Evolutionary conservation across 1,139 yeast genomes (phyloP).

Genomic region (Geotrichum aggregatum): DNA sequence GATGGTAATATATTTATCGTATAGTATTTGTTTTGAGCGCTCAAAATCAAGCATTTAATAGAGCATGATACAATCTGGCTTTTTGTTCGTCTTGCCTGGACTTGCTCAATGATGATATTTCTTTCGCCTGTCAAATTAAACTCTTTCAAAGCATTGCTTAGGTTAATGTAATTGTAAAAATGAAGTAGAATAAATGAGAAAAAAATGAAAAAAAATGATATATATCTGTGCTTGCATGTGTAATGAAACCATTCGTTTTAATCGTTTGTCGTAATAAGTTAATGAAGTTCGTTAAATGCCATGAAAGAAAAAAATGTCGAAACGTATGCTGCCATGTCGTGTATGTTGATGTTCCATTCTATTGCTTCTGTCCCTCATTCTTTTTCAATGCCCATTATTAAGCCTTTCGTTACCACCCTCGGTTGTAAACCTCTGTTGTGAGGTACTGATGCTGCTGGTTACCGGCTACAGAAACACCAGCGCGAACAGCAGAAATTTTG

Average conservation of each 20-base stretch:
- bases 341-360: background rate
- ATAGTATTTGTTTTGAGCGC: too few relatives aligned
- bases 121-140: too few relatives aligned
- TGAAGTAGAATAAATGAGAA: background rate
- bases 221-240: background rate
- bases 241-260: slow-evolving; percentile 1
- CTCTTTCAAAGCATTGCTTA: too few relatives aligned
- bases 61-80: too few relatives aligned
- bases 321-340: slow-evolving; percentile 1
- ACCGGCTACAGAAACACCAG: slow-evolving; percentile 44
- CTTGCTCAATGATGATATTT: too few relatives aligned
- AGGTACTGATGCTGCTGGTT: slow-evolving; percentile 5
- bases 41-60: too few relatives aligned
- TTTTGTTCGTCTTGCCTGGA: too few relatives aligned
- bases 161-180: too few relatives aligned
- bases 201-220: background rate
- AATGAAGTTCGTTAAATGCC: slow-evolving; percentile 7
- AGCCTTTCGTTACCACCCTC: background rate
- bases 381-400: background rate
- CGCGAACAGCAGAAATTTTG: slow-evolving; percentile 40
- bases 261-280: slow-evolving; percentile 5
- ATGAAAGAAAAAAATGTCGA: slow-evolving; percentile 3
- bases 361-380: background rate
- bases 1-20: too few relatives aligned
- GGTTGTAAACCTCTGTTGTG: slow-evolving; percentile 5